phyloP scores from a whole-genome alignment of 305 asterid species.

The Lippia alba region DNA sequence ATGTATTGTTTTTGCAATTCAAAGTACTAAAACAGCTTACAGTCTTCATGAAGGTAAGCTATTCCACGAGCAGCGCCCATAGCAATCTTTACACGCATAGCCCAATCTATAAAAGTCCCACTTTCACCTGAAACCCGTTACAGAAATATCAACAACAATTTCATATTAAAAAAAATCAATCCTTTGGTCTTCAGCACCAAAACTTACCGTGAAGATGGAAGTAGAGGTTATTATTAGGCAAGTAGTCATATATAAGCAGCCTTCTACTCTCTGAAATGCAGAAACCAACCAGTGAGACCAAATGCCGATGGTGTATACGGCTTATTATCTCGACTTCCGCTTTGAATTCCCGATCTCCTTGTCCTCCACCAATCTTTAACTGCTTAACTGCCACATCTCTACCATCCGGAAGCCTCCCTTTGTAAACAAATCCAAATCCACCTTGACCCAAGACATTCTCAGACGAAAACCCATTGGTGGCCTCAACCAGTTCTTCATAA shows the following conservation, averaged over 20 bases:
- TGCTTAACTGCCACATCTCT: conserved; percentile 91
- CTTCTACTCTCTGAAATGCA: conserved; percentile 77
- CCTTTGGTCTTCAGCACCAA: conserved; percentile 13
- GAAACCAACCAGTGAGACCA: conserved; percentile 96
- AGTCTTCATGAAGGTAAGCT: conserved; percentile 97
- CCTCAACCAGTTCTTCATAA: conserved; percentile 71
- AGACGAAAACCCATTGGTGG: conserved; percentile 72
- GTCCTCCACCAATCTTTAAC: conserved; percentile 79
- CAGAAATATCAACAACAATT: conserved; percentile 30
- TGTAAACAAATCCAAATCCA: conserved; percentile 90
- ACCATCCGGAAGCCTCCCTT: conserved; percentile 74
- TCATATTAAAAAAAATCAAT: not conserved
- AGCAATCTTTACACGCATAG: conserved; percentile 77
- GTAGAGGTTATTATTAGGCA: conserved; percentile 79
- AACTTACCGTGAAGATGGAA: conserved; percentile 90
- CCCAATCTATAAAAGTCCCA: conserved; percentile 73
- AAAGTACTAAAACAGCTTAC: conserved; percentile 52
- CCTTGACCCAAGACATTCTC: conserved; percentile 88
- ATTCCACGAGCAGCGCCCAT: conserved; percentile 96
- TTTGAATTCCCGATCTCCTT: conserved; percentile 91
- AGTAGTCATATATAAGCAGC: conserved; percentile 89
- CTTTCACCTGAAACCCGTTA: conserved; percentile 54
- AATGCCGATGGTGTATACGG: conserved; percentile 94
- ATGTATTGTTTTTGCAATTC: no score
- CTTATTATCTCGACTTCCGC: conserved; percentile 92